Evolutionary conservation across 352 stramenopile species (phyloP).

Genomic region (Pythium chondricola): DNA sequence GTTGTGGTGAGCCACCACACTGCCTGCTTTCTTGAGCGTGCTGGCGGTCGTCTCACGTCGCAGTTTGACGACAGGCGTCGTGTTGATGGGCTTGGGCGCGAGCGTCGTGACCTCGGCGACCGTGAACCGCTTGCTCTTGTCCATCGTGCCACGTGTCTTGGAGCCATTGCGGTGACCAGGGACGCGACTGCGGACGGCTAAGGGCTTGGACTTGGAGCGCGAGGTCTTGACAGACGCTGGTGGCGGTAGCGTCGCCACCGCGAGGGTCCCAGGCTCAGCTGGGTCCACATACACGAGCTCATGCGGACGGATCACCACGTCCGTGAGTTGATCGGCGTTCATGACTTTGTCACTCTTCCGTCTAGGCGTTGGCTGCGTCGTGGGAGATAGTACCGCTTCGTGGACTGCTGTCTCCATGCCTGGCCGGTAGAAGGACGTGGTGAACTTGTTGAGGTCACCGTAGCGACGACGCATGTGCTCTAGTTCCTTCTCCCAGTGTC

Average conservation of each 20-base stretch:
- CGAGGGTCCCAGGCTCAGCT: no score
- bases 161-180: slow-evolving; percentile 9
- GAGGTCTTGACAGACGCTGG: slow-evolving; percentile 2
- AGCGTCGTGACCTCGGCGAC: slow-evolving; percentile 7
- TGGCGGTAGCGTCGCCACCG: neutral
- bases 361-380: neutral
- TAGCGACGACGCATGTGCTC: slow-evolving; percentile 57
- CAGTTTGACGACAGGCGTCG: slow-evolving; percentile 31
- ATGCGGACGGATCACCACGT: slow-evolving; percentile 10
- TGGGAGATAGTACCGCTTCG: neutral
- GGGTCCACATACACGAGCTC: neutral
- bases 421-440: slow-evolving; percentile 24
- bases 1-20: no score
- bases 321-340: slow-evolving; percentile 9
- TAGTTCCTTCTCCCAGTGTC: slow-evolving; percentile 39
- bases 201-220: slow-evolving; percentile 6
- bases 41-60: slow-evolving; percentile 48
- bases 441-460: slow-evolving; percentile 25
- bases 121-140: slow-evolving; percentile 5
- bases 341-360: neutral
- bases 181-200: slow-evolving; percentile 5
- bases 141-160: neutral
- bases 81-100: neutral
- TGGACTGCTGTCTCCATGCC: neutral
- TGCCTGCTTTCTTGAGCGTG: slow-evolving; percentile 36